Percentiles rank a stretch among this genome's conserved stretches.
phyloP scores from a whole-genome alignment of 257 asterid species.

The Agastache rugosa region DNA sequence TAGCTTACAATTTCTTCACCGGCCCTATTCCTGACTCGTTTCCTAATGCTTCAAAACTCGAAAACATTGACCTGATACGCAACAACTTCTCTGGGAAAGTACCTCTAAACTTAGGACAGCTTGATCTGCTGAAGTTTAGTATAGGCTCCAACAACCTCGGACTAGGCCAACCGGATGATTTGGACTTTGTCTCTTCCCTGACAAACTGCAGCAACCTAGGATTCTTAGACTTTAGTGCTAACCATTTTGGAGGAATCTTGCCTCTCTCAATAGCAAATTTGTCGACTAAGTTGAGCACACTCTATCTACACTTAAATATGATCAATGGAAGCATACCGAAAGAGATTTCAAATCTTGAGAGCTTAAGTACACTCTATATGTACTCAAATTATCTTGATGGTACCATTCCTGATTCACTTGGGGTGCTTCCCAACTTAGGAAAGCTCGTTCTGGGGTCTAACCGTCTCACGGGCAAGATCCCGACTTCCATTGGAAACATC shows the following conservation, averaged over 20 bases:
- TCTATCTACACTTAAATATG: slow-evolving; percentile 41
- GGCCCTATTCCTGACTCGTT: slow-evolving; percentile 52
- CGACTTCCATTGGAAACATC: slow-evolving; percentile 50
- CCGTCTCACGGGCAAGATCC: slow-evolving; percentile 46
- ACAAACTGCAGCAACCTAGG: slow-evolving; percentile 50
- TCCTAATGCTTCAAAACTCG: slow-evolving; percentile 49
- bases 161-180: slow-evolving; percentile 41
- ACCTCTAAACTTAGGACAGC: slow-evolving; percentile 47
- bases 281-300: slow-evolving; percentile 42
- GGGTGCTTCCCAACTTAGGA: slow-evolving; percentile 49
- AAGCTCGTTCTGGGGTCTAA: slow-evolving; percentile 44
- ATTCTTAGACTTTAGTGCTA: slow-evolving; percentile 39
- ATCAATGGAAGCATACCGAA: slow-evolving; percentile 51
- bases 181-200: slow-evolving; percentile 43
- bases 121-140: slow-evolving; percentile 34
- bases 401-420: slow-evolving; percentile 51
- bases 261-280: slow-evolving; percentile 48
- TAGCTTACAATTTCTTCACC: slow-evolving; percentile 48
- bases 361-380: slow-evolving; percentile 40
- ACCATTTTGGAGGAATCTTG: slow-evolving; percentile 49
- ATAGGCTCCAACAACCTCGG: slow-evolving; percentile 47
- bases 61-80: slow-evolving; percentile 39
- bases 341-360: slow-evolving; percentile 50
- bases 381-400: slow-evolving; percentile 40
- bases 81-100: slow-evolving; percentile 53